Evolutionary conservation across 306 rosid genomes (phyloP), one percentile per base, ranked within the genome.

Genomic region (Pyrus communis): DNA sequence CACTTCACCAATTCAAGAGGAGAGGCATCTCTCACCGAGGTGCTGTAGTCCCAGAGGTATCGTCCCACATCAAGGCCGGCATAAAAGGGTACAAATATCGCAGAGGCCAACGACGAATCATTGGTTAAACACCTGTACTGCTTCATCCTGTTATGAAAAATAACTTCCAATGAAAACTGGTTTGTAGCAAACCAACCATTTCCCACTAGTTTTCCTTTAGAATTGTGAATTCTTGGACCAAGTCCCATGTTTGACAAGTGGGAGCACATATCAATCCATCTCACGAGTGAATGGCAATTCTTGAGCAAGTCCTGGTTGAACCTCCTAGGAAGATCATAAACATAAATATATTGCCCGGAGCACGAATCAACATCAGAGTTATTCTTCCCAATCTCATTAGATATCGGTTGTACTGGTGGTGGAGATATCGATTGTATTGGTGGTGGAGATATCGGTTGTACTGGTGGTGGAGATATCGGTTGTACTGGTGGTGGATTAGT

Each of bases 101-200:
- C 92, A 11, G 90, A 86, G 49, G 91, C 90, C 79, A 84, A 28
- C 18, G 90, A 81, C 6, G 91, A 86, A 43, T 90, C 80, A 23
- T 81, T 87, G 74, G 90, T 90, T 75, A 87, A 79, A 79, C 94
- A 90, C 74, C 57, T 77, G 74, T 87, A 86, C 33, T 84, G 61
- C 87, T 84, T 87, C 94, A 89, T 86, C 54, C 69, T 81, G 86
- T 84, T 86, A 30, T 89, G 91, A 35, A 89, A 89, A 46, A 89
- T 84, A 45, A 84, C 70, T 57, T 89, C 94, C 11, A 89, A 82
- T 46, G 86, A 64, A 45, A 89, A 86, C 75, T 90, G 91, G 76
- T 87, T 79, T 9, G 94, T 90, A 11, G 18, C 62, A 83, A 80
- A 90, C 91, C 90, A 90, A 76, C 62, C 67, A 23, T 64, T 31